phyloP scores from a whole-genome alignment of 768 basidiomycete genomes.

The Clavulina sp. region DNA sequence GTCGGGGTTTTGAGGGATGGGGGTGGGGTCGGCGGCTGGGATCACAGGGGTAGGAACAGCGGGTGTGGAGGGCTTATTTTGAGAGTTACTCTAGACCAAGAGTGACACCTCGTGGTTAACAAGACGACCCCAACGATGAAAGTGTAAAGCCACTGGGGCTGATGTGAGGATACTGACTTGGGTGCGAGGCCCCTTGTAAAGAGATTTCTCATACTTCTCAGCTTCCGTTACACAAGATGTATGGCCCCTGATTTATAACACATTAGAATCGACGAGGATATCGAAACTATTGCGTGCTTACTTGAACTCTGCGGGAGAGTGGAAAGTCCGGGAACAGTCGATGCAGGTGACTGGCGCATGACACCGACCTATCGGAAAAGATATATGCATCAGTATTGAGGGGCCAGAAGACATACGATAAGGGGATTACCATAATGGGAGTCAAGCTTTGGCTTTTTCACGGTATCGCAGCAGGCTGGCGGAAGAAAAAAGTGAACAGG shows the following conservation, averaged over 20 bases:
- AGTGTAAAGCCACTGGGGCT: no score
- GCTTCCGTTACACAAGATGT: conserved; percentile 79
- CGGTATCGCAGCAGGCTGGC: conserved; percentile 62
- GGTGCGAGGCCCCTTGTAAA: conserved; percentile 63
- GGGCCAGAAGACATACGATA: not conserved
- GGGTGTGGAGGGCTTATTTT: no score
- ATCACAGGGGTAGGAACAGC: no score
- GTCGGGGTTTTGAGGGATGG: no score
- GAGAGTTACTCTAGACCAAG: no score
- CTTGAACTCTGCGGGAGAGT: not conserved
- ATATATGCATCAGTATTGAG: not conserved
- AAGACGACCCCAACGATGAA: no score
- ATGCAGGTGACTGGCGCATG: conserved; percentile 60
- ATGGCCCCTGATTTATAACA: conserved; percentile 21
- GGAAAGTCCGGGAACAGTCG: conserved; percentile 35
- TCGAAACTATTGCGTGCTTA: conserved; percentile 29
- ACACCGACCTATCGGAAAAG: conserved; percentile 26
- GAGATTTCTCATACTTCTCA: conserved; percentile 77
- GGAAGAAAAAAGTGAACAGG: conserved; percentile 1
- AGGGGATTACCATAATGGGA: conserved; percentile 28
- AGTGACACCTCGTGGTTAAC: no score
- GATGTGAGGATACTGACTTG: conserved; percentile 22
- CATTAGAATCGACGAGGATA: conserved; percentile 31
- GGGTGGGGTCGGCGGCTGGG: no score
- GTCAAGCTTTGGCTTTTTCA: conserved; percentile 89